Conservation (phyloP, 805 yeast species). For the Kodamaea laetipori region DNA sequence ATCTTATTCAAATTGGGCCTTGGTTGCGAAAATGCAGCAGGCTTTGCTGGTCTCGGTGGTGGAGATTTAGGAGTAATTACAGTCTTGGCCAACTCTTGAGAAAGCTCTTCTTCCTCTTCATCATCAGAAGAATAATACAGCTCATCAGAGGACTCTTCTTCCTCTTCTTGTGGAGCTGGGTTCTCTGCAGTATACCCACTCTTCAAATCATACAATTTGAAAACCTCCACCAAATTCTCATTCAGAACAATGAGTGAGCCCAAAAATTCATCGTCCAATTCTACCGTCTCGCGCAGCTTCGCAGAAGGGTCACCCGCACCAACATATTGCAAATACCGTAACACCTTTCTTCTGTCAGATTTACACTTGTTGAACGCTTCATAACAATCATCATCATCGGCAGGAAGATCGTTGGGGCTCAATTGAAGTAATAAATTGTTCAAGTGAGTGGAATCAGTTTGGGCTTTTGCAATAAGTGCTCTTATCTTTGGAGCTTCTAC, state of each 20-base stretch:
- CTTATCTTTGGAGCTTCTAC: slow-evolving; percentile 76
- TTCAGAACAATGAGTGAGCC: slow-evolving; percentile 90
- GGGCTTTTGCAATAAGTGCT: slow-evolving; percentile 69
- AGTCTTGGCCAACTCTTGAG: not conserved
- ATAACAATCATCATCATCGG: slow-evolving; percentile 64
- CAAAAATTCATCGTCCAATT: slow-evolving; percentile 71
- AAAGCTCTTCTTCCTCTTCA: slow-evolving; percentile 20
- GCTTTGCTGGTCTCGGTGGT: slow-evolving; percentile 29
- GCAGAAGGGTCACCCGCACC: slow-evolving; percentile 47
- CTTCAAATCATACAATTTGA: slow-evolving; percentile 65
- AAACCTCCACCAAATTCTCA: slow-evolving; percentile 79
- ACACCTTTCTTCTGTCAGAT: slow-evolving; percentile 70
- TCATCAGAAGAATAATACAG: slow-evolving; percentile 45
- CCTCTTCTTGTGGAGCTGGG: slow-evolving; percentile 39
- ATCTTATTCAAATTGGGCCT: slow-evolving; percentile 20
- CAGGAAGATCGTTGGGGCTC: slow-evolving; percentile 54
- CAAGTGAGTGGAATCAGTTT: slow-evolving; percentile 71
- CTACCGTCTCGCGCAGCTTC: slow-evolving; percentile 30
- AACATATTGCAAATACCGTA: slow-evolving; percentile 80
- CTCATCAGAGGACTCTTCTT: slow-evolving; percentile 34
- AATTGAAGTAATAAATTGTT: slow-evolving; percentile 48
- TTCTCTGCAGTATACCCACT: slow-evolving; percentile 43
- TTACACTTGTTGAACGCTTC: slow-evolving; percentile 74
- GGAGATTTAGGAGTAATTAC: slow-evolving; percentile 3
- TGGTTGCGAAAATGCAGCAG: slow-evolving; percentile 16